Percentiles rank a stretch among this genome's conserved stretches.
Conservation (phyloP, 2,329 filamentous ascomycete species). For the Passalora sequoiae region DNA sequence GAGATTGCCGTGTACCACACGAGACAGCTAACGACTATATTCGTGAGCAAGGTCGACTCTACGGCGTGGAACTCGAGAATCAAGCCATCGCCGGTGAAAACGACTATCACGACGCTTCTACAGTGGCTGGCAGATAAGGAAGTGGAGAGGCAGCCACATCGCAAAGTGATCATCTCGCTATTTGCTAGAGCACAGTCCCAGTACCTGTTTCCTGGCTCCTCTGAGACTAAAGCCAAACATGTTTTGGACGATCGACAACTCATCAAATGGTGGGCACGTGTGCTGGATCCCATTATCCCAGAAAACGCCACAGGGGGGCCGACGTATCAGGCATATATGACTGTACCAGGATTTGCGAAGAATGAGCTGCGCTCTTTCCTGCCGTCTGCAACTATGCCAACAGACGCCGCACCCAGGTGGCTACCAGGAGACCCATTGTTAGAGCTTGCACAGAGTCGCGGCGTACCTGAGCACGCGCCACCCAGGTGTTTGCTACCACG, state of each 20-base stretch:
- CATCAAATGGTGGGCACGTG: conserved; percentile 93
- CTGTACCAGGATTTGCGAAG: conserved; percentile 81
- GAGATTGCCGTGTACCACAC: conserved; percentile 86
- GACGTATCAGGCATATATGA: conserved; percentile 63
- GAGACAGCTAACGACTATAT: conserved; percentile 73
- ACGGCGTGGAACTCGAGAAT: conserved; percentile 73
- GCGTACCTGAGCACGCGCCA: conserved; percentile 54
- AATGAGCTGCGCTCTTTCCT: conserved; percentile 73
- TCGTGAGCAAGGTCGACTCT: conserved; percentile 95
- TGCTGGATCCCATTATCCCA: conserved; percentile 69
- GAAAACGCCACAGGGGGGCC: conserved; percentile 11
- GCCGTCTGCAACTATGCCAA: conserved; percentile 45
- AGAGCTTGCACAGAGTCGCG: conserved; percentile 61
- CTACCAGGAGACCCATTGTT: conserved; percentile 64
- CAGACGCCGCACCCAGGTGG: conserved; percentile 36
- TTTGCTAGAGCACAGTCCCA: conserved; percentile 90
- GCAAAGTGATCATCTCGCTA: conserved; percentile 67
- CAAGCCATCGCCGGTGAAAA: conserved; percentile 67
- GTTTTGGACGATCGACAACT: conserved; percentile 84
- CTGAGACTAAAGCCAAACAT: conserved; percentile 80
- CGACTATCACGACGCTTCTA: conserved; percentile 70
- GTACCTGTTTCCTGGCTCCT: conserved; percentile 89
- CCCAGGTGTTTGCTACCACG: conserved; percentile 76
- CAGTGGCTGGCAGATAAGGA: conserved; percentile 62
- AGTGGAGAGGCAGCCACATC: conserved; percentile 44